Evolutionary conservation across 2,329 filamentous ascomycete genomes (phyloP).

Genomic region (Fonsecaea nubica): DNA sequence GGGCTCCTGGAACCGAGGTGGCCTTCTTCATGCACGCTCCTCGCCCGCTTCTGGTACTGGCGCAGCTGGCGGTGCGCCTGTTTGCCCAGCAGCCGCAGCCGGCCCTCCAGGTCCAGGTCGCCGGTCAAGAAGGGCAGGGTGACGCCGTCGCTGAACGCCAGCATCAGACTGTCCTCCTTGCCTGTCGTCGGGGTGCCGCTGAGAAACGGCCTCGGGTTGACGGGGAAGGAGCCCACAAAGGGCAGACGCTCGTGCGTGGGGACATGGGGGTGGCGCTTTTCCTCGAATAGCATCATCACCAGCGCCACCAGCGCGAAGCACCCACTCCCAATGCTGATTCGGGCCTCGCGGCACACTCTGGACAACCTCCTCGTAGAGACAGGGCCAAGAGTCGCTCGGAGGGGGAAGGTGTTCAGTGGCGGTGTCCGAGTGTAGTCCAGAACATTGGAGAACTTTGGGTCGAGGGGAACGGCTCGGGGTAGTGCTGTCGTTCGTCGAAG

Average conservation of each 20-base stretch:
- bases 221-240: slow-evolving; percentile 39
- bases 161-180: slow-evolving; percentile 37
- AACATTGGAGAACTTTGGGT: slow-evolving; percentile 27
- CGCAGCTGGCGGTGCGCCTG: slow-evolving; percentile 36
- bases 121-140: slow-evolving; percentile 34
- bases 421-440: slow-evolving; percentile 33
- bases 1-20: slow-evolving; percentile 35
- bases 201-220: slow-evolving; percentile 38
- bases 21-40: slow-evolving; percentile 27
- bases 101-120: slow-evolving; percentile 31
- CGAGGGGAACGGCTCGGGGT: slow-evolving; percentile 11
- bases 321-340: slow-evolving; percentile 36
- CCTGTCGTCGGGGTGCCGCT: slow-evolving; percentile 29
- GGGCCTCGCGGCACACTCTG: slow-evolving; percentile 31
- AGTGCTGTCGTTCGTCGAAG: slow-evolving; percentile 24
- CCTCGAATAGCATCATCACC: slow-evolving; percentile 39
- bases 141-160: slow-evolving; percentile 39
- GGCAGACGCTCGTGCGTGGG: slow-evolving; percentile 27
- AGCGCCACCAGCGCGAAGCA: slow-evolving; percentile 37
- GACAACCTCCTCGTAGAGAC: slow-evolving; percentile 27
- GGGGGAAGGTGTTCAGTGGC: slow-evolving; percentile 31
- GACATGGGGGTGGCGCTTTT: slow-evolving; percentile 31
- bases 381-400: slow-evolving; percentile 26
- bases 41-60: slow-evolving; percentile 37
- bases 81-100: slow-evolving; percentile 35